Evolutionary conservation across 768 basidiomycete genomes (phyloP).

Genomic region (Boletus rubropictus): DNA sequence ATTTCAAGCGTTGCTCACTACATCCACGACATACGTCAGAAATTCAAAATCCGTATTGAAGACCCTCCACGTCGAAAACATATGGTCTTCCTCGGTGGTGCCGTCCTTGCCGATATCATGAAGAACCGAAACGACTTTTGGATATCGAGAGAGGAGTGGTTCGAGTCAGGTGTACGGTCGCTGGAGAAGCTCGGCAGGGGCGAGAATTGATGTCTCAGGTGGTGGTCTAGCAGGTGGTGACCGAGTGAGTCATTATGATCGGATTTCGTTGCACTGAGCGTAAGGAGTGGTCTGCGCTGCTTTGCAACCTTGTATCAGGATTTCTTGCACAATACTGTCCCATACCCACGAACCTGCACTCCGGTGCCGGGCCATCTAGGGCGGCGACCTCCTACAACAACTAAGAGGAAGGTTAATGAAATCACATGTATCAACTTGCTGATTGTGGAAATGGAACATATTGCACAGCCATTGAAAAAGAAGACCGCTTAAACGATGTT

Average conservation of each 20-base stretch:
- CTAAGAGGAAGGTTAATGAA: too few species aligned
- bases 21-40: constrained; percentile 43
- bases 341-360: too few species aligned
- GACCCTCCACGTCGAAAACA: constrained; percentile 97
- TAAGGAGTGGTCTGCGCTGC: too few species aligned
- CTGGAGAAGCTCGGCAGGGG: constrained; percentile 83
- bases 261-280: neutral
- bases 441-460: too few species aligned
- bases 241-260: neutral
- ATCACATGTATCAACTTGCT: too few species aligned
- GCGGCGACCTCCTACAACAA: too few species aligned
- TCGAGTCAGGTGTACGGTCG: constrained; percentile 77
- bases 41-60: constrained; percentile 99
- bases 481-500: too few species aligned
- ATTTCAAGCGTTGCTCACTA: neutral
- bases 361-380: too few species aligned
- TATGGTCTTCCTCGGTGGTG: constrained; percentile 99
- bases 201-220: constrained; percentile 42
- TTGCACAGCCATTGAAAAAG: too few species aligned
- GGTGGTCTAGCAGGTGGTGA: neutral
- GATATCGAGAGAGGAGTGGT: constrained; percentile 93
- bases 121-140: constrained; percentile 91
- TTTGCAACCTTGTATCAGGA: too few species aligned
- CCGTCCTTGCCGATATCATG: constrained; percentile 99
- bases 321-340: too few species aligned